These are phyloP conservation scores for Aspergillus niger DNA, from an alignment of 2,329 filamentous ascomycete genomes.

Conservation along the genomic window DNA sequence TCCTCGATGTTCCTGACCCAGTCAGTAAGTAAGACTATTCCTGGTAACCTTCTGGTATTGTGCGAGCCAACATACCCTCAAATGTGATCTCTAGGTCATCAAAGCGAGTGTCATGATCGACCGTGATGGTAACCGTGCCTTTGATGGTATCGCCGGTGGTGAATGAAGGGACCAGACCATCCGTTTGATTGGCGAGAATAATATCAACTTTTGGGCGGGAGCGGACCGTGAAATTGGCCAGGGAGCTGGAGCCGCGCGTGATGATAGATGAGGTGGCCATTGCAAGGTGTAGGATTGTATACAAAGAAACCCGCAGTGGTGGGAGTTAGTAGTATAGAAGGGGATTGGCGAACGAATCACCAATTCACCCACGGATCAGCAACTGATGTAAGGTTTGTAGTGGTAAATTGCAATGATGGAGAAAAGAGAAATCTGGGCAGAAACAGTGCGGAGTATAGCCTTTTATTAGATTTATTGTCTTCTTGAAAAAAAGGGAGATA, in stretches of 20 bases:
- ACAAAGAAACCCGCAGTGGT: background rate
- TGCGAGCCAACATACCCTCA: constrained; percentile 46
- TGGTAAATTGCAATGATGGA: background rate
- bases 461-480: background rate
- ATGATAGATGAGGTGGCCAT: constrained; percentile 29
- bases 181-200: constrained; percentile 31
- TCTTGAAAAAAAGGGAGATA: background rate
- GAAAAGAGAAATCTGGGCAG: background rate
- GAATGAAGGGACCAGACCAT: constrained; percentile 49
- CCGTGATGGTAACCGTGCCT: constrained; percentile 54
- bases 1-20: constrained; percentile 50
- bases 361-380: background rate
- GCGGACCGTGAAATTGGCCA: constrained; percentile 32
- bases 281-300: background rate
- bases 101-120: constrained; percentile 56
- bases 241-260: constrained; percentile 28
- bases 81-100: constrained; percentile 62
- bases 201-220: constrained; percentile 36
- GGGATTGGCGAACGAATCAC: background rate
- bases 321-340: background rate
- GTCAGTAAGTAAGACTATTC: constrained; percentile 7
- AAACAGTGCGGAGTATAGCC: background rate
- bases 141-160: constrained; percentile 61
- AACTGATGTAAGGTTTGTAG: background rate
- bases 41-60: background rate